Base-by-base conservation (phyloP, 1,284 basidiomycete species). In the Boletus semigastroideus region DNA sequence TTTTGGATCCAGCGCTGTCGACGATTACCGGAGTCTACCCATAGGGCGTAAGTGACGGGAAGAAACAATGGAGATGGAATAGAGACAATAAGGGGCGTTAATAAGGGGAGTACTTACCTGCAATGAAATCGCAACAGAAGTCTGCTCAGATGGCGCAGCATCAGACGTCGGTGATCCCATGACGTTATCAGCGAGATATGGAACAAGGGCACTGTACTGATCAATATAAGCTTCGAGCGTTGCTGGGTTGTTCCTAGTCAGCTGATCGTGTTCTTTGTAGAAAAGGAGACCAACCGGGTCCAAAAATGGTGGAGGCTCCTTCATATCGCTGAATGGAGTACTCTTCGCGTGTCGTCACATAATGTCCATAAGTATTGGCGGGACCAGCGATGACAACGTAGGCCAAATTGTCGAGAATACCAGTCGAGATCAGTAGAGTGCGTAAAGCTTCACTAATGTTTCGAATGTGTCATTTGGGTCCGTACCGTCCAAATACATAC, bases 221-320 rank as follows among this genome's bases (percentile, higher is more conserved):
- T 91, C 78, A 57, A 90, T 87, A 64, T 91, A 92, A 3, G 90
- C 84, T 48, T 90, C 87, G 13, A 92, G 74, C 4, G 89, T 91
- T 57, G 74, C 85, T 88, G 54, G 1, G 28, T 17, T n/a, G 3
- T 48, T 17, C 42, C 11, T 12, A 46, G 36, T 49, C 28, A 51
- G 33, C 5, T 25, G 42, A 33, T 27, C 20, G n/a, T 42, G 12
- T 39, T 16, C 7, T n/a, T 9, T 5, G 13, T 19, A n/a, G 22
- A 34, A 38, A 43, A 11, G 33, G 11, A 14, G 8, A 76, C 83
- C 62, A 55, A 88, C 89, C 80, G 53, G 78, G 83, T 28, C 90
- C 90, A 65, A 83, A 92, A 38, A 92, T 77, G 10, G 89, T 92
- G 38, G 87, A 90, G 0, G 87, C 86, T 33, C 90, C 90, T 69